Evolutionary conservation across 345 rosid genomes (phyloP).

Genomic region (Acer yangbiense): DNA sequence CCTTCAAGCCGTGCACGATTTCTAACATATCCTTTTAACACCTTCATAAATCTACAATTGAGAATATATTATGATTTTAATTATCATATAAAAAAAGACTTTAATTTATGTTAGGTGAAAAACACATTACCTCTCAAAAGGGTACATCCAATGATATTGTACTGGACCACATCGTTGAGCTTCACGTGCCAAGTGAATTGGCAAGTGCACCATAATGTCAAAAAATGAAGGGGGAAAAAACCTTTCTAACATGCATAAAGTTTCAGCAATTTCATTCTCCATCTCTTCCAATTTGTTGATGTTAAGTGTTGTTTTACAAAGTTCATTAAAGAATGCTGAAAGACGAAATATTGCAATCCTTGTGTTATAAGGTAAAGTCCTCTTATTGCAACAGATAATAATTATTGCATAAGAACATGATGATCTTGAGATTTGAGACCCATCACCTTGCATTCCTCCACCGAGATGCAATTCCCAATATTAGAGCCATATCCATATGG

Average conservation of each 20-base stretch:
- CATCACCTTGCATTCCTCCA: not conserved
- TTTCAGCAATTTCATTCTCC: not conserved
- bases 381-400: not conserved
- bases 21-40: not conserved
- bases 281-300: not conserved
- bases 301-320: not conserved
- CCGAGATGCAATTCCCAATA: not conserved
- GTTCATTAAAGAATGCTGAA: not conserved
- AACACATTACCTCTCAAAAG: no score
- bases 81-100: no score
- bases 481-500: not conserved
- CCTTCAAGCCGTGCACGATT: not conserved
- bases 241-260: not conserved
- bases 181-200: not conserved
- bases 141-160: no score
- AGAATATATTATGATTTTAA: no score
- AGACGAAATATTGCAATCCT: not conserved
- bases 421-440: not conserved
- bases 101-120: not conserved
- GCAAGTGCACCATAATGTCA: not conserved
- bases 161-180: not conserved
- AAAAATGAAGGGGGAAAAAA: not conserved
- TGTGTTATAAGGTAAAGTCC: not conserved
- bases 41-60: not conserved
- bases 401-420: not conserved